Conservation (phyloP, 192 early-diverging fungal genomes). For the Phycomyces blakesleeanus region DNA sequence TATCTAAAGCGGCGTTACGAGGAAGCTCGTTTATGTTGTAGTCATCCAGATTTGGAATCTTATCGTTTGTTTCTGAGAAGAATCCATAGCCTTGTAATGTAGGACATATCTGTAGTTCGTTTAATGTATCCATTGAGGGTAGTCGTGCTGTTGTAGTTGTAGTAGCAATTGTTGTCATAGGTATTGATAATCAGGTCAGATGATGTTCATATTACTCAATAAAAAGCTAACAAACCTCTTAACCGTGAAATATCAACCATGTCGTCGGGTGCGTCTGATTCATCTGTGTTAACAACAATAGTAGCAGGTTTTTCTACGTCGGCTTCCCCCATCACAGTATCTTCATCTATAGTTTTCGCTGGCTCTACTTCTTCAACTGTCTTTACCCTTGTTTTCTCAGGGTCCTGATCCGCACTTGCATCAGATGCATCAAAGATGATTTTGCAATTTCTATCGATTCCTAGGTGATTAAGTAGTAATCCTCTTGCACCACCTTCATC, state of each 20-base stretch:
- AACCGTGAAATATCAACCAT: constrained; percentile 40
- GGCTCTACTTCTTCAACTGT: constrained; percentile 6
- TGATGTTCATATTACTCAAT: no score
- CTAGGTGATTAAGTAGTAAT: constrained; percentile 84
- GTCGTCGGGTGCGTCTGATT: neutral
- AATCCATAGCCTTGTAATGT: constrained; percentile 70
- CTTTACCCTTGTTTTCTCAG: neutral
- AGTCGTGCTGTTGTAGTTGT: constrained; percentile 14
- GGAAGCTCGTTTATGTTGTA: neutral
- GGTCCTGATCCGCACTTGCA: constrained; percentile 45
- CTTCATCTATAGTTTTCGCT: neutral
- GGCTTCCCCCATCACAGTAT: constrained; percentile 18
- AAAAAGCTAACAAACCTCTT: constrained; percentile 37
- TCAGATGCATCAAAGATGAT: constrained; percentile 95
- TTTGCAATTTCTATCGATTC: constrained; percentile 74
- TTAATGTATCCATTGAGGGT: constrained; percentile 4
- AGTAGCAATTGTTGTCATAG: no score
- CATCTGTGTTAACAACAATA: neutral
- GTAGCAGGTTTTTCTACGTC: neutral
- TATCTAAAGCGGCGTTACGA: no score
- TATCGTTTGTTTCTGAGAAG: constrained; percentile 48
- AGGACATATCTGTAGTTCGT: constrained; percentile 53
- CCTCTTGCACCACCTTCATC: constrained; percentile 96
- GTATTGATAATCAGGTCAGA: neutral
- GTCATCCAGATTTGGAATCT: constrained; percentile 34